Evolutionary conservation across 2,329 filamentous ascomycete species (phyloP), one percentile per base, ranked within the genome.

Genomic region (Epichloe sp.): DNA sequence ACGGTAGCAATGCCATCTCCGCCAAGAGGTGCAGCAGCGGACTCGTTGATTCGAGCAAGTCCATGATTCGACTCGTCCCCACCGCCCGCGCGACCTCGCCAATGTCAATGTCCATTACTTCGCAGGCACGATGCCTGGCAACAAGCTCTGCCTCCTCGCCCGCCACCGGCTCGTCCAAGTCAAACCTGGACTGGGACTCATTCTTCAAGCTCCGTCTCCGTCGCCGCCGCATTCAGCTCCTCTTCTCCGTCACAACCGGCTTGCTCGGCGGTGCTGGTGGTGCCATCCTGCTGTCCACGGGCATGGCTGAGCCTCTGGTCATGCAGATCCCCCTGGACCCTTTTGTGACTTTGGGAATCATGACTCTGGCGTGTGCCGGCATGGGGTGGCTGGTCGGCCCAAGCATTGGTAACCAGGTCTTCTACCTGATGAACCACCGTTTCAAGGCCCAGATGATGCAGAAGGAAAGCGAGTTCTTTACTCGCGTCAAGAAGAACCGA

Each of bases 391-490:
- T 98, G 46, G 72, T 82, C 23, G 93, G 93, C 0, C 93, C 93
- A 0, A 83, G 84, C 58, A 66, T 95, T 41, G 93, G 93, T 3
- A 88, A 84, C 57, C 76, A 78, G 8, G 72, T 88, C 4, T 98
- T 96, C 70, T 86, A 88, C 62, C 58, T 85, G 56, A 73, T 84
- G 62, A 86, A 95, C 68, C 73, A 83, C 58, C 77, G 79, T 61
- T 80, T 82, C 64, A 83, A 82, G 69, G 70, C 68, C 49, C 81
- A 88, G 60, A 90, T 96, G 72, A 80, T 79, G 45, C 56, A 87
- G 78, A 97, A 96, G 78, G 93, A 98, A 71, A 88, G 83, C 62
- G 85, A 91, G 67, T 96, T 98, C 73, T 96, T 91, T 68, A 80
- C 83, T 54, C 80, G 91, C 58, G 87, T 98, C 70, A 93, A 90